Evolutionary conservation across 139 green algal genomes (phyloP), one percentile per base, ranked within the genome.

Genomic region (Haematococcus sp.): DNA sequence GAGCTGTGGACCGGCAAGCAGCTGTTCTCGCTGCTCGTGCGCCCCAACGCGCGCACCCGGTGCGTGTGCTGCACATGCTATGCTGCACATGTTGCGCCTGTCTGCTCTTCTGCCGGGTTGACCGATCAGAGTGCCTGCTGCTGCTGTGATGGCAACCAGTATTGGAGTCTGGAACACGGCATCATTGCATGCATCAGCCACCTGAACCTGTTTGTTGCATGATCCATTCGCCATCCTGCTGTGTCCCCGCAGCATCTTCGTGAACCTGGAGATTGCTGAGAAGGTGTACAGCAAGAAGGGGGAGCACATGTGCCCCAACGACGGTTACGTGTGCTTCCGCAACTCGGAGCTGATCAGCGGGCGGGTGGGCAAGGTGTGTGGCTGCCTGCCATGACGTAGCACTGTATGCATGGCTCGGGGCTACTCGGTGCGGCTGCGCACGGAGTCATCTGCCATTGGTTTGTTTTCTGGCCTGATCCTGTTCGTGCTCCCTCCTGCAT

Each of bases 1-100:
- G 91, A 97, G 86, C 81, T 99, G 68, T 99, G 96, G 96, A 98
- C 95, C 1, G 95, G 96, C 69, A 99, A 99, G 91, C 96, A 99
- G 88, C 63, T 98, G 15, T 95, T 98, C 69, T 81, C 76, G 11
- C 71, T 95, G 44, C 75, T 99, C 16, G 69, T 98, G 51, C 87
- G 89, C 0, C 92, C 91, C 32, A 88, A 90, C 73, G 72, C 71
- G n/a, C 35, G 34, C 17, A 83, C 72, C n/a, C 58, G 71, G 78
- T 83, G 46, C 51, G 70, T 49, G 30, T 49, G 40, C n/a, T n/a
- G n/a, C n/a, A 55, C 73, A 80, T 81, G 35, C 22, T 15, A 33
- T 23, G 34, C 9, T 33, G 64, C 34, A 30, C 9, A n/a, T n/a
- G n/a, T n/a, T n/a, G n/a, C n/a, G n/a, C n/a, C n/a, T n/a, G n/a